These are phyloP conservation scores for Colletotrichum paranaense DNA, from an alignment of 2,329 filamentous ascomycete genomes.

Conservation along the genomic window DNA sequence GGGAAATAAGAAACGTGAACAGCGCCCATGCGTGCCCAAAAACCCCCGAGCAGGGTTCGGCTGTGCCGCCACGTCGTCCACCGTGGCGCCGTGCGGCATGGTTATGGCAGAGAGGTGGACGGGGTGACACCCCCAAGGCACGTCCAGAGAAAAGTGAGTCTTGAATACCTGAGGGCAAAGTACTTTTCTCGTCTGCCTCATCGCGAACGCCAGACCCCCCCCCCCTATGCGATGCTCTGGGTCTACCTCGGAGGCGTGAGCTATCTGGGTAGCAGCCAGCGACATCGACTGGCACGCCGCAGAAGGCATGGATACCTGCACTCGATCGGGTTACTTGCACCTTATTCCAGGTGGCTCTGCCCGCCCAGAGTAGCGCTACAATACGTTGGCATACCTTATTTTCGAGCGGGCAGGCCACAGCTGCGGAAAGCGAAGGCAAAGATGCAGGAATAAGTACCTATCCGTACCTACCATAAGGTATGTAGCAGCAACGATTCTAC, in stretches of 20 bases:
- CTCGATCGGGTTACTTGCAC: conserved; percentile 16
- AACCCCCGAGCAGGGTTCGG: conserved; percentile 23
- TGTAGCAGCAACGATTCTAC: neutral
- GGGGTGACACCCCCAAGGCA: neutral
- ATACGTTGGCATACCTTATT: conserved; percentile 10
- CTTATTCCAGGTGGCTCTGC: conserved; percentile 3
- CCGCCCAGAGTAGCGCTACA: neutral
- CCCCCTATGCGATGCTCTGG: conserved; percentile 3
- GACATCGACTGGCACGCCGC: conserved; percentile 10
- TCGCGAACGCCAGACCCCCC: neutral
- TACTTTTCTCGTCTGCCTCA: conserved; percentile 10
- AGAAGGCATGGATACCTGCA: conserved; percentile 16
- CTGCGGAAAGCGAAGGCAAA: neutral
- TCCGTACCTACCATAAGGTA: too few species aligned
- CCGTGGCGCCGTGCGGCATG: neutral
- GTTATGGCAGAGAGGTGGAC: conserved; percentile 9
- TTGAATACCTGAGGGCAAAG: neutral
- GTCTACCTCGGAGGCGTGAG: conserved; percentile 12
- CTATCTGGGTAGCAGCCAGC: neutral
- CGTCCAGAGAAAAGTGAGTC: conserved; percentile 6
- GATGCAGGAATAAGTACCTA: neutral
- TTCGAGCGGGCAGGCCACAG: neutral
- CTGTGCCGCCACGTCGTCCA: conserved; percentile 9
- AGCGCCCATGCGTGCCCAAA: conserved; percentile 32
- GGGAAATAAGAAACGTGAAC: conserved; percentile 33